phyloP scores from a whole-genome alignment of 495 filamentous ascomycete genomes.

The Trichocladium antarcticum region DNA sequence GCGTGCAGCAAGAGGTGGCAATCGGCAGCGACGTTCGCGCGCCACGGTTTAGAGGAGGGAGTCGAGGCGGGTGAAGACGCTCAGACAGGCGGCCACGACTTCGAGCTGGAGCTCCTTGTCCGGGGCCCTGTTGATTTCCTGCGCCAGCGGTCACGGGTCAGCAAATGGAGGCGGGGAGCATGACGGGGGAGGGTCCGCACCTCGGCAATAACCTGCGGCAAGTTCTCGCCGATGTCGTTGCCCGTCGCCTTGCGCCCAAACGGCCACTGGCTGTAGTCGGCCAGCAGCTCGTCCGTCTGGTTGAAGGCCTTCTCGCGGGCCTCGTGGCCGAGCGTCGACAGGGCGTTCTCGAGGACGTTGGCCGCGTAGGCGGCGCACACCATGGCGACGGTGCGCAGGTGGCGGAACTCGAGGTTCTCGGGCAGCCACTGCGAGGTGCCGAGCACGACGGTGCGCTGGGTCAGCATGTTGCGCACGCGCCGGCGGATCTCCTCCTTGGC shows the following conservation, averaged over 20 bases:
- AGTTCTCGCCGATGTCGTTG: constrained; percentile 81
- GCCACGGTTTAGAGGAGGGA: constrained; percentile 56
- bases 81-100: constrained; percentile 91
- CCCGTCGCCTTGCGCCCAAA: constrained; percentile 71
- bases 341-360: constrained; percentile 95
- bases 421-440: constrained; percentile 75
- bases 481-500: constrained; percentile 94
- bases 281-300: constrained; percentile 90
- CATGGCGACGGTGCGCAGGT: constrained; percentile 84
- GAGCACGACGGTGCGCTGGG: constrained; percentile 85
- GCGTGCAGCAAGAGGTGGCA: background rate
- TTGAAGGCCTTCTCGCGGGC: constrained; percentile 86
- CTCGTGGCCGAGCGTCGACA: constrained; percentile 87
- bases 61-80: constrained; percentile 92
- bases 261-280: constrained; percentile 94
- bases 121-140: constrained; percentile 69
- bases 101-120: constrained; percentile 94
- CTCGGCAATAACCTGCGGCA: constrained; percentile 78
- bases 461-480: constrained; percentile 84
- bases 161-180: background rate
- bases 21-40: background rate
- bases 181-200: constrained; percentile 21
- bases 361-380: constrained; percentile 96
- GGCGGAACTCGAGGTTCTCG: constrained; percentile 86
- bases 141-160: constrained; percentile 1